These are phyloP conservation scores for Apostasia shenzhenica DNA, from an alignment of 106 monocot species.

Conservation along the genomic window DNA sequence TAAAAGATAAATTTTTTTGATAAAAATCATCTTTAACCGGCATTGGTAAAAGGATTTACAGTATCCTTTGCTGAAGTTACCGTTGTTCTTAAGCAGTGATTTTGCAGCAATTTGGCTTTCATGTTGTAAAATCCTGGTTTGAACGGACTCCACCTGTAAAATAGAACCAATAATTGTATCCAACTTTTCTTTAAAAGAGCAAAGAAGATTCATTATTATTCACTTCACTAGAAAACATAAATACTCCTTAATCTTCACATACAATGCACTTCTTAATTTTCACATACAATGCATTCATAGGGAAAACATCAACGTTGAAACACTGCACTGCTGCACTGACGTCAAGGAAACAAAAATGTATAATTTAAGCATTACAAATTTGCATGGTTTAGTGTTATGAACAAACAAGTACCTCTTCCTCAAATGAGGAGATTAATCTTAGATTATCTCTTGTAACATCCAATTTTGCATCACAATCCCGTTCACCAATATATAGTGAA, in stretches of 20 bases:
- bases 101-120: conserved; percentile 21
- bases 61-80: conserved; percentile 3
- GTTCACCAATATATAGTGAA: conserved; percentile 17
- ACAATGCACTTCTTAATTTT: too few relatives aligned
- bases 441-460: conserved; percentile 1
- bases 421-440: conserved; percentile 29
- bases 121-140: conserved; percentile 39
- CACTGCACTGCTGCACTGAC: background rate
- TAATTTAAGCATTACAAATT: background rate
- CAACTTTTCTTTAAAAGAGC: background rate
- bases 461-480: conserved; percentile 9
- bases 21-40: background rate
- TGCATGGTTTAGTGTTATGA: background rate
- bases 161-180: background rate
- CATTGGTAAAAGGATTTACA: conserved; percentile 2
- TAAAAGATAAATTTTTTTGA: too few relatives aligned
- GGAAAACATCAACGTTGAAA: too few relatives aligned
- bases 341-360: background rate
- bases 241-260: too few relatives aligned
- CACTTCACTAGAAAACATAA: background rate
- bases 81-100: background rate
- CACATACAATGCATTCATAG: too few relatives aligned
- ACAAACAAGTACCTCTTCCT: conserved; percentile 58
- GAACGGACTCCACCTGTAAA: conserved; percentile 59
- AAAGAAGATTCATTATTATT: background rate